Evolutionary conservation across 441 rosid genomes (phyloP).

Genomic region (Sinapis alba): DNA sequence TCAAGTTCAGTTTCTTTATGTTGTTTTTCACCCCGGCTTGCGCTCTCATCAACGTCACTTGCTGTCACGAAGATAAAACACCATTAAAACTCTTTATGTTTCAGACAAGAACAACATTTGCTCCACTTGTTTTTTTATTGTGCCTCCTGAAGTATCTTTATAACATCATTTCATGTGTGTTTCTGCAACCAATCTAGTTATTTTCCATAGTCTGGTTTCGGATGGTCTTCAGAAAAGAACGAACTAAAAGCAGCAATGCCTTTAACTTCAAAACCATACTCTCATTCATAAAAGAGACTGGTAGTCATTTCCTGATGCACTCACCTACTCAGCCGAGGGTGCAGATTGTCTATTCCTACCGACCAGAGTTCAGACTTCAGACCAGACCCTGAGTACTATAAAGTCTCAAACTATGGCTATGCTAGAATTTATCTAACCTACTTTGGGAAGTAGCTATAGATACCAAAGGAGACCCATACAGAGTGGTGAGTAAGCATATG

Average conservation of each 20-base stretch:
- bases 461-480: neutral
- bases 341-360: neutral
- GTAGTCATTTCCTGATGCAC: conserved; percentile 8
- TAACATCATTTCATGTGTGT: neutral
- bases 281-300: neutral
- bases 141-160: neutral
- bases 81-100: neutral
- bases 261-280: neutral
- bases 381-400: neutral
- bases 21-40: conserved; percentile 97
- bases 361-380: neutral
- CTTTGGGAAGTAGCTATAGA: neutral
- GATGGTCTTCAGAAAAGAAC: neutral
- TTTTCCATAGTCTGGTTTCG: neutral
- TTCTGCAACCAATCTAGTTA: neutral
- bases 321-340: neutral
- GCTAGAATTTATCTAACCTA: neutral
- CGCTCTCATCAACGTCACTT: conserved; percentile 84
- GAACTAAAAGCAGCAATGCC: neutral
- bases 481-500: neutral
- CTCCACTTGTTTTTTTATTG: neutral
- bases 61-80: conserved; percentile 49
- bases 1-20: conserved; percentile 76
- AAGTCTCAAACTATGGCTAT: neutral
- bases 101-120: neutral